Evolutionary conservation across 306 rosid genomes (phyloP).

Genomic region (Sechiopsis laciniata): DNA sequence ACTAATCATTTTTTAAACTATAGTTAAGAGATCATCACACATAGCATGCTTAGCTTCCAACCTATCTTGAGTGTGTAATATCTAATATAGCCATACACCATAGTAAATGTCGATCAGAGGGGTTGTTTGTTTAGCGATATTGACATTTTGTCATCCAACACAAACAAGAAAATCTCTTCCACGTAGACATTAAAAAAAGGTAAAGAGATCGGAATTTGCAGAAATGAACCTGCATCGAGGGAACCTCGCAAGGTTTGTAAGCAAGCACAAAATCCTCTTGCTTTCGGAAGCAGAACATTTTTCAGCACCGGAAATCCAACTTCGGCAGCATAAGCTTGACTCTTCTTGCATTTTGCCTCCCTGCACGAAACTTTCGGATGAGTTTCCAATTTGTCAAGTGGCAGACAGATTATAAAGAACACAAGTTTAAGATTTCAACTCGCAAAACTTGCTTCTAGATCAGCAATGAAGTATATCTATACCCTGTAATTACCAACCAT

Average conservation of each 20-base stretch:
- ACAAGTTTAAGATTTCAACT: neutral
- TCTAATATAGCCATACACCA: neutral
- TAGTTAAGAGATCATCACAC: neutral
- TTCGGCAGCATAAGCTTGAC: slow-evolving; percentile 66
- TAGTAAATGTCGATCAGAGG: neutral
- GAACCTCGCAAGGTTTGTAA: slow-evolving; percentile 62
- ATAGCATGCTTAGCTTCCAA: neutral
- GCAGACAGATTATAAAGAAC: neutral
- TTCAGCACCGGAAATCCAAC: slow-evolving; percentile 63
- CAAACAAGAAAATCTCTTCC: neutral
- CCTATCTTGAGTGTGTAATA: neutral
- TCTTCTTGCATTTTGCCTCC: slow-evolving; percentile 59
- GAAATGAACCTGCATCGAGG: slow-evolving; percentile 69
- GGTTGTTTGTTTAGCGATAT: no score
- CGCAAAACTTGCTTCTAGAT: slow-evolving; percentile 2
- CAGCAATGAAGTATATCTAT: neutral
- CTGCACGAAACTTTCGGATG: slow-evolving; percentile 30
- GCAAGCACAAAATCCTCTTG: slow-evolving; percentile 85
- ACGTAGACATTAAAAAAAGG: neutral
- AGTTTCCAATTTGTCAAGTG: slow-evolving; percentile 1
- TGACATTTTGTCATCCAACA: neutral
- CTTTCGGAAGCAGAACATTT: slow-evolving; percentile 77
- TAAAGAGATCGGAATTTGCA: neutral
- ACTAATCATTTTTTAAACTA: neutral
- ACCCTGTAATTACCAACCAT: neutral